Conservation (phyloP, 352 stramenopile species). For the Phytophthora boehmeriae region DNA sequence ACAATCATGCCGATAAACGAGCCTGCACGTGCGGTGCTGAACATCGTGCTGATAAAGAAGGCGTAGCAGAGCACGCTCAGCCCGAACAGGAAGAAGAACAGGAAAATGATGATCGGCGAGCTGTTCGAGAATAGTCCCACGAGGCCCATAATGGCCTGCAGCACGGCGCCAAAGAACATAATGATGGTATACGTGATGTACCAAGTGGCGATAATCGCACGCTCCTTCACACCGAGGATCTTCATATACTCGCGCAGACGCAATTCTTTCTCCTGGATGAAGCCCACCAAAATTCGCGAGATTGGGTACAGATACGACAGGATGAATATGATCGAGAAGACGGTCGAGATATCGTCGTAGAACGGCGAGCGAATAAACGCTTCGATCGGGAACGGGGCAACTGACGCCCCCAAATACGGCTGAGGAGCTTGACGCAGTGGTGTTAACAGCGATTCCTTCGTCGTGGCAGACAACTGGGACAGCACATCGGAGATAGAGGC, state of each 20-base stretch:
- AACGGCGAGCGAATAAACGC: conserved; percentile 51
- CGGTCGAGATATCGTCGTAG: conserved; percentile 55
- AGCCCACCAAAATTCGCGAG: conserved; percentile 72
- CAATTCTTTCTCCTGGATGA: conserved; percentile 91
- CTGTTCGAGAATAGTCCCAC: conserved; percentile 48
- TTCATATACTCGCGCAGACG: conserved; percentile 90
- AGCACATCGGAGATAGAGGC: conserved; percentile 20
- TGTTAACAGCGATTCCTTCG: conserved; percentile 26
- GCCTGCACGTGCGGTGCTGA: conserved; percentile 58
- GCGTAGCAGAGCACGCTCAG: conserved; percentile 43
- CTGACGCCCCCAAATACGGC: conserved; percentile 34
- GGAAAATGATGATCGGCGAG: conserved; percentile 62
- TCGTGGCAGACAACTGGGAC: conserved; percentile 17
- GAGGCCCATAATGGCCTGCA: conserved; percentile 49
- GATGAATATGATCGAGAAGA: conserved; percentile 89
- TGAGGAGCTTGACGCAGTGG: conserved; percentile 51
- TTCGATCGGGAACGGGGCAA: conserved; percentile 48
- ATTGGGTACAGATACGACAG: conserved; percentile 88
- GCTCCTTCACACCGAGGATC: conserved; percentile 89
- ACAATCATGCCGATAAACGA: conserved; percentile 77
- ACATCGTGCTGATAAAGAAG: conserved; percentile 75
- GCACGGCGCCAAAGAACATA: conserved; percentile 63
- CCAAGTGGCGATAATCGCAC: conserved; percentile 62
- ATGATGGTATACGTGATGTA: conserved; percentile 90
- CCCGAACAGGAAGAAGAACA: conserved; percentile 78